Evolutionary conservation across 306 rosid species (phyloP), one percentile per base, ranked within the genome.

Genomic region (Boehmeria nivea): DNA sequence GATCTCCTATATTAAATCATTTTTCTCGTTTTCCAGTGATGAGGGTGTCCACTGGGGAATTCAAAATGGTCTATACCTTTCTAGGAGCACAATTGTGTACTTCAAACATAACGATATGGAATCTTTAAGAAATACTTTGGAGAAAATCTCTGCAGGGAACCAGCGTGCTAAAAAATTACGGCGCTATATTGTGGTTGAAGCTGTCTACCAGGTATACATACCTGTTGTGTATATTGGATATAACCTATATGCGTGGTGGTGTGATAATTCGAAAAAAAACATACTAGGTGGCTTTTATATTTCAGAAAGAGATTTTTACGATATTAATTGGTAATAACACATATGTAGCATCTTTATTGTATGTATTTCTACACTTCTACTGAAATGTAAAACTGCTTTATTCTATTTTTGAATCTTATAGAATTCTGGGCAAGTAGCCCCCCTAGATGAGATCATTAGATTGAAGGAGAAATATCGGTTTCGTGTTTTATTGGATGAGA

Each of bases 21-120:
- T 48, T 22, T 28, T 47, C 40, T 57, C 1, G 5, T 31, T 31
- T 82, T 65, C 48, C 76, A 93, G 96, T 63, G 99, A 93, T 26
- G 99, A 93, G 67, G 99, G 96, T 59, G 99, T 87, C 45, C 99
- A 93, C 65, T 93, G 99, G 99, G 96, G 96, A 67, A 87, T 87
- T 66, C 99, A 93, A 68, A 93, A 93, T 73, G 96, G 99, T 48
- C 87, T 93, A 44, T 52, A 81, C 78, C 99, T 93, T 76, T 93
- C 99, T 47, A 77, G 96, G 75, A 93, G 96, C 79, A 87, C 81
- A 27, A 80, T 93, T 59, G 81, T 87, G 65, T 85, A 87, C 67
- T 93, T 85, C 68, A 93, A 85, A 75, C 99, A 93, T 76, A 93
- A 93, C 59, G 88, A 93, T 68, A 79, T 87, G 90, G 71, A 73